Evolutionary conservation across 768 basidiomycete species (phyloP), one percentile per base, ranked within the genome.

Genomic region (Chiua virens): DNA sequence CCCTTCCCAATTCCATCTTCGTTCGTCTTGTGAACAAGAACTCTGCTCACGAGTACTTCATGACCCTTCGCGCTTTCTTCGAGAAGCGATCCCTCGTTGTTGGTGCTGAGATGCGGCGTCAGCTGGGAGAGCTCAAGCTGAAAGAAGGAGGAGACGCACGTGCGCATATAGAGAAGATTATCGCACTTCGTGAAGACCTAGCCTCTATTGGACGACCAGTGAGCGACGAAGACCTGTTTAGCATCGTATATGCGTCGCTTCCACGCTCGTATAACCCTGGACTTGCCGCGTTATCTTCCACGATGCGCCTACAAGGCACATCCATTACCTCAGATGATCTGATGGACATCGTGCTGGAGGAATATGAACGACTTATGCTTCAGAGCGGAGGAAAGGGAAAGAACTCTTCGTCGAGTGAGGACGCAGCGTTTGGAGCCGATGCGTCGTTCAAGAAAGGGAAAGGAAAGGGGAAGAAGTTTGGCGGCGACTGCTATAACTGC

Each of bases 261-360:
- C 72, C 71, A 8, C 18, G 40, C 2, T 68, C 64, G 21, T 75
- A 69, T 49, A 66, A 71, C 14, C 47, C 68, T 18, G 45, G 73
- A 28, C 60, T 56, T 17, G 61, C 65, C 1, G 70, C 18, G 47
- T 52, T 34, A 38, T 55, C 18, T 22, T 28, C 39, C 3, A 48
- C 32, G 18, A 45, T 45, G 32, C 28, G 13, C 10, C 20, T 34
- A 20, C 30, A 32, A 14, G 34, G 34, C 20, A 11, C 2, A 1
- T 7, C 8, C 17, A 28, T 45, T 21, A 35, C 13, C 20, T 35
- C 10, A 4, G n/a, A 66, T 3, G 8, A 47, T 1, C 22, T 64
- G 5, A 62, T 59, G 44, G 15, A 15, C 7, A 22, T 40, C 0
- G 23, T 63, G 7, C 36, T 36, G 1, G 46, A 60, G 1, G 56